Conservation (phyloP, 2,329 filamentous ascomycete species). For the Pseudogymnoascus sp. region DNA sequence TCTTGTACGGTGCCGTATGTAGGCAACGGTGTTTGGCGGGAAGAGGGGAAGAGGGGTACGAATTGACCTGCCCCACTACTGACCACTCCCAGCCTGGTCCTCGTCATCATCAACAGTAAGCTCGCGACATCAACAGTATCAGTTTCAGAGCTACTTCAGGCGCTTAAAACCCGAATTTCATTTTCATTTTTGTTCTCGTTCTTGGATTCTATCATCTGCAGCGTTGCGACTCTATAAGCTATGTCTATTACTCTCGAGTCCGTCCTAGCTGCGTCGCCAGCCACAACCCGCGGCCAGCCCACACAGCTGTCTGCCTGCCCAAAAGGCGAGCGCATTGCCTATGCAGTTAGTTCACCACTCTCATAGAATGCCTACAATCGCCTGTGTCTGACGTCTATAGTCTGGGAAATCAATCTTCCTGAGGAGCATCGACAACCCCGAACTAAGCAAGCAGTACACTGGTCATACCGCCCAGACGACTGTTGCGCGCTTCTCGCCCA, state of each 20-base stretch:
- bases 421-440: slow-evolving; percentile 85
- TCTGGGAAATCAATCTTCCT: slow-evolving; percentile 96
- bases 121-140: slow-evolving; percentile 7
- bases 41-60: slow-evolving; percentile 6
- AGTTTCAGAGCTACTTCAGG: not conserved
- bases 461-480: slow-evolving; percentile 84
- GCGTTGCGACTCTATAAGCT: not conserved
- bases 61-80: slow-evolving; percentile 3
- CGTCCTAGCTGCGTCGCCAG: slow-evolving; percentile 80
- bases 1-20: not conserved
- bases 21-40: not conserved
- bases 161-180: not conserved
- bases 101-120: slow-evolving; percentile 5
- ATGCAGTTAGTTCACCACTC: slow-evolving; percentile 60
- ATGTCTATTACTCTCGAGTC: slow-evolving; percentile 51
- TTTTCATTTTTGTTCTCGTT: not conserved
- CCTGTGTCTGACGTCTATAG: slow-evolving; percentile 37
- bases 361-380: not conserved
- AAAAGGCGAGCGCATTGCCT: slow-evolving; percentile 87
- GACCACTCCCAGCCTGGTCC: not conserved
- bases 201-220: not conserved
- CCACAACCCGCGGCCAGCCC: slow-evolving; percentile 76
- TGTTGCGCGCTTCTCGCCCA: slow-evolving; percentile 88
- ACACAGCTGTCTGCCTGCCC: slow-evolving; percentile 82
- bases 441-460: slow-evolving; percentile 81